Evolutionary conservation across 495 filamentous ascomycete genomes (phyloP).

Genomic region (Podospora fimiseda): DNA sequence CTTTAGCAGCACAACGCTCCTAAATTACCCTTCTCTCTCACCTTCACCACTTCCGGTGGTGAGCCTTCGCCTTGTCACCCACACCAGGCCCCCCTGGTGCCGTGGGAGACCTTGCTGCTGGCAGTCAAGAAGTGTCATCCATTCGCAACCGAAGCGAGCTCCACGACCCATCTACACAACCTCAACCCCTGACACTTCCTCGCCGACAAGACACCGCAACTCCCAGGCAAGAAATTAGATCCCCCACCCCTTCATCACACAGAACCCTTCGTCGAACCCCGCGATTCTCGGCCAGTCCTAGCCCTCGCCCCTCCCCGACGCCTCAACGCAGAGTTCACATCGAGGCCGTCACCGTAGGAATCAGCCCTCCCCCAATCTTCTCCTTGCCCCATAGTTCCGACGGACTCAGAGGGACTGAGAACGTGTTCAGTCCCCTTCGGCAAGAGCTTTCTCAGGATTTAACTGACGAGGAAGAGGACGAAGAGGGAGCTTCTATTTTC

Average conservation of each 20-base stretch:
- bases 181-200: constrained; percentile 37
- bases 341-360: constrained; percentile 30
- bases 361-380: constrained; percentile 29
- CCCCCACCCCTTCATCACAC: constrained; percentile 36
- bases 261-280: constrained; percentile 42
- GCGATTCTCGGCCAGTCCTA: constrained; percentile 39
- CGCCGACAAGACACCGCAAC: constrained; percentile 21
- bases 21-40: background rate
- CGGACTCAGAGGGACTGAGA: constrained; percentile 19
- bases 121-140: constrained; percentile 29
- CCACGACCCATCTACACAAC: constrained; percentile 36
- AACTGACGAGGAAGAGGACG: constrained; percentile 34
- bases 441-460: constrained; percentile 42
- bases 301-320: constrained; percentile 26
- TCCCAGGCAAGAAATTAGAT: constrained; percentile 25
- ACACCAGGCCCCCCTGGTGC: constrained; percentile 27
- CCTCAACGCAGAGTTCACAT: constrained; percentile 27
- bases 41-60: constrained; percentile 36
- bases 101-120: constrained; percentile 35
- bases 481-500: constrained; percentile 27
- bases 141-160: constrained; percentile 40
- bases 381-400: constrained; percentile 23
- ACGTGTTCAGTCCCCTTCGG: constrained; percentile 19
- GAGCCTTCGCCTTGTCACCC: constrained; percentile 42
- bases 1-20: constrained; percentile 7